A percentile compares a stretch with the other conserved stretches of the same genome.
Conservation (phyloP, 306 rosid genomes). For the Vigna trinervia region DNA sequence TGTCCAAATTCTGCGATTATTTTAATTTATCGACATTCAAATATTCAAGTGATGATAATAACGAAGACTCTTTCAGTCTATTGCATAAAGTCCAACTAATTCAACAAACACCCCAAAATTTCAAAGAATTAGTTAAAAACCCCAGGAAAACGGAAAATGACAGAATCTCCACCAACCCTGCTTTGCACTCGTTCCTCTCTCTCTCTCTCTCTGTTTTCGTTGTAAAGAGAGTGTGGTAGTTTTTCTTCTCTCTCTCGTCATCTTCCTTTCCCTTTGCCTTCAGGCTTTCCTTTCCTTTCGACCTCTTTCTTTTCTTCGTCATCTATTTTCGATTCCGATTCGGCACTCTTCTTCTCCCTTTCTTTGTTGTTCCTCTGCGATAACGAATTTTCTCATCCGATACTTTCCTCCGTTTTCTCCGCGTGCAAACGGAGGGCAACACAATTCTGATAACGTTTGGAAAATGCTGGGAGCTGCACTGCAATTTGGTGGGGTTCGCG, state of each 20-base stretch:
- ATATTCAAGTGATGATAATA: constrained; percentile 17
- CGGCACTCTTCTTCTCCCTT: background rate
- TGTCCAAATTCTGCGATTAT: background rate
- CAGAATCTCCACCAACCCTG: constrained; percentile 28
- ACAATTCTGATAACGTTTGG: background rate
- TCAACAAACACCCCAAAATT: constrained; percentile 3
- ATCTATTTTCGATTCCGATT: constrained; percentile 36
- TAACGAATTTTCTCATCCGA: background rate
- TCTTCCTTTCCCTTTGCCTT: background rate
- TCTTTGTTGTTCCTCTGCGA: constrained; percentile 18
- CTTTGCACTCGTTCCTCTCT: constrained; percentile 16
- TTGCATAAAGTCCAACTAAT: constrained; percentile 1
- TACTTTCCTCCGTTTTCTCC: constrained; percentile 48
- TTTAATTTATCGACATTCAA: background rate
- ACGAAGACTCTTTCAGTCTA: background rate
- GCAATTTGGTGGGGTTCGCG: constrained; percentile 67
- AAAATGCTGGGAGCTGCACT: constrained; percentile 75
- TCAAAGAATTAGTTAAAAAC: background rate
- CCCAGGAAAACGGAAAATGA: constrained; percentile 12
- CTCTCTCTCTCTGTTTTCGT: background rate
- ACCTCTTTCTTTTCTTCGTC: constrained; percentile 16
- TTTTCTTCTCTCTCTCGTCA: constrained; percentile 23
- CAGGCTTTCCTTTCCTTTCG: background rate
- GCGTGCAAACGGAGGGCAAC: constrained; percentile 42
- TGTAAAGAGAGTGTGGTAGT: constrained; percentile 37